Base-by-base conservation (phyloP, 805 yeast species). In the Clavispora fructus region DNA sequence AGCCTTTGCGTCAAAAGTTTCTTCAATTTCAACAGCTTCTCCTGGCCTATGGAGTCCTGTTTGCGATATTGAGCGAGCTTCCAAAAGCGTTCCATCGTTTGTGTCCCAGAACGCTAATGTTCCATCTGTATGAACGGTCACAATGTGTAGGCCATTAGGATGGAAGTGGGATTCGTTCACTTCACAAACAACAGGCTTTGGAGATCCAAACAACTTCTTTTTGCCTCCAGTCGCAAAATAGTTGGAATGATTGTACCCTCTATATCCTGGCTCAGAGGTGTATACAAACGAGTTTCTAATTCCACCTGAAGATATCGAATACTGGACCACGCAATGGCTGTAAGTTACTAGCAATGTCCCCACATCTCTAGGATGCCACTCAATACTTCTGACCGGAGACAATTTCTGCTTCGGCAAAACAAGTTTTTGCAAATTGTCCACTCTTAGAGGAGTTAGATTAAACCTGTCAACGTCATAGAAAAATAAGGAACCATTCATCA, bases 21-120 rank as follows among this genome's bases (percentile, higher is more conserved):
- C 14, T 41, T 46, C n/a, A 7, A 30, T 41, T 19, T 17, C 26
- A 6, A 33, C 40, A 12, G 29, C 31, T 6, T 37, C 41, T 0
- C 74, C 75, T 3, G 85, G 82, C 17, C 64, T 59, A 56, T 87
- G 83, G 8, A 89, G 78, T 45, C 80, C 77, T 3, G 80, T 71
- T 42, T 87, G 95, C 49, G 77, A 76, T 5, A 85, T 50, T 1
- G 87, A 77, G 54, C 97, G 76, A 1, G 97, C 94, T 44, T 82
- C 82, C 12, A 94, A 69, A 39, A 81, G 65, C 13, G 79, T 78
- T 0, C 95, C 97, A 32, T 82, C 82, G 29, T 81, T 75, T 1
- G 88, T 85, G 63, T 94, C 99, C 97, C 98, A 94, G 59, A 94
- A 94, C 1, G 81, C 96, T 32, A 94, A 58, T 0, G 95, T 78